Conservation (phyloP, 2,329 filamentous ascomycete species). For the Fusarium buharicum region DNA sequence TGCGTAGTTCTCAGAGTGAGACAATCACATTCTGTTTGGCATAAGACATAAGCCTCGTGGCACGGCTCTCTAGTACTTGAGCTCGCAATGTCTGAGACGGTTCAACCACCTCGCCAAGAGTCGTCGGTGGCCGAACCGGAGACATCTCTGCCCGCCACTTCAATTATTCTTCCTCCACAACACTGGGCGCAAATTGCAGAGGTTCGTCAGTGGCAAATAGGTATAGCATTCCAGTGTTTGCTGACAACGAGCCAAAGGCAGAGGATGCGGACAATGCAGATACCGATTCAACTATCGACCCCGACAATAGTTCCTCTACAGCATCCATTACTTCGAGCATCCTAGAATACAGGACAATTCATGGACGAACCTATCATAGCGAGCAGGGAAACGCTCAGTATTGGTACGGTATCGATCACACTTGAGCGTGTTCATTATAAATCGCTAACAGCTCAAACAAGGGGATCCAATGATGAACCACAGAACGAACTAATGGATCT, state of each 20-base stretch:
- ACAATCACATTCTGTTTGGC: no score
- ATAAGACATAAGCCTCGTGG: background rate
- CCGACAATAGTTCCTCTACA: slow-evolving; percentile 30
- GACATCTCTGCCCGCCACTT: background rate
- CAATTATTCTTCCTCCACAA: slow-evolving; percentile 30
- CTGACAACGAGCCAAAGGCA: background rate
- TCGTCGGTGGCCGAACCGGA: background rate
- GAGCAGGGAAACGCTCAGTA: slow-evolving; percentile 42
- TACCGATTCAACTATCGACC: slow-evolving; percentile 5
- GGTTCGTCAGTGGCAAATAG: slow-evolving; percentile 8
- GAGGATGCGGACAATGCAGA: background rate
- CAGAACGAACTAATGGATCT: slow-evolving; percentile 41
- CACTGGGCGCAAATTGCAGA: slow-evolving; percentile 36
- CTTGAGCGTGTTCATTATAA: background rate
- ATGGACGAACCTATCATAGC: slow-evolving; percentile 40
- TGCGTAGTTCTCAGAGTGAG: background rate
- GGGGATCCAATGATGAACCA: slow-evolving; percentile 40
- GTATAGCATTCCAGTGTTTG: no score
- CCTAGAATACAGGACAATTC: slow-evolving; percentile 35
- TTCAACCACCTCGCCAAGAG: background rate
- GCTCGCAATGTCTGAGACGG: background rate
- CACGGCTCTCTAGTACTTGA: background rate
- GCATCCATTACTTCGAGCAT: slow-evolving; percentile 39
- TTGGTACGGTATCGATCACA: slow-evolving; percentile 20
- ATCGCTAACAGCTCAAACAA: background rate